Base-by-base conservation (phyloP, 2,329 filamentous ascomycete species). In the Penicillium frequentans region DNA sequence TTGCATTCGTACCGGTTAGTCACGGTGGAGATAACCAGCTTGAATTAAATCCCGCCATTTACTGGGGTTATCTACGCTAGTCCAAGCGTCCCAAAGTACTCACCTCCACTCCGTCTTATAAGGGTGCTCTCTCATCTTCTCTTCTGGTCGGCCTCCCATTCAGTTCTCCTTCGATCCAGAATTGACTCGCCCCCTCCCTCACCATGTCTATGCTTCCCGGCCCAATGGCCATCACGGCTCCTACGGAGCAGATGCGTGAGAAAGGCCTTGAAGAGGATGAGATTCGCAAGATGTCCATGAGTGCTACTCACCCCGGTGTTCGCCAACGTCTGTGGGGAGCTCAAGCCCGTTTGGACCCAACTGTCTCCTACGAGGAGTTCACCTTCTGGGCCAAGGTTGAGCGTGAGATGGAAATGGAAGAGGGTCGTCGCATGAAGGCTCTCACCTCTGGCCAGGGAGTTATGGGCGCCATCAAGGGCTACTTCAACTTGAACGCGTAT, bases 281-380 rank as follows among this genome's bases (percentile, higher is more conserved):
- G 4, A 13, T 53, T 19, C 43, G 24, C 24, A 42, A 49, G 21
- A 49, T 52, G 49, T 23, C 31, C 33, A 5, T 52, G 27, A 24
- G 23, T 2, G 44, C 26, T 8, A 31, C 21, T 6, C 54, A 52
- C 26, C 49, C 54, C 4, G 54, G 54, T 23, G 51, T 61, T 7
- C 59, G 52, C 19, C 55, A 61, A 23, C 66, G 66, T 26, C 31
- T 52, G 10, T 69, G 64, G 62, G 66, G 66, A 44, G 49, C 67
- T 21, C 58, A 58, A 33, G 66, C 66, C 8, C 66, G 66, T 54
- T 29, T 56, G 29, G 66, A 69, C 43, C 57, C 56, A 19, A 65
- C 57, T 26, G 66, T 69, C 23, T 66, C 65, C 35, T 69, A 63
- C 26, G 63, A 65, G 19, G 63, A 65, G 47, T 63, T 52, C 44